phyloP scores from a whole-genome alignment of 2,329 filamentous ascomycete species.

The Trichophyton mentagrophytes region DNA sequence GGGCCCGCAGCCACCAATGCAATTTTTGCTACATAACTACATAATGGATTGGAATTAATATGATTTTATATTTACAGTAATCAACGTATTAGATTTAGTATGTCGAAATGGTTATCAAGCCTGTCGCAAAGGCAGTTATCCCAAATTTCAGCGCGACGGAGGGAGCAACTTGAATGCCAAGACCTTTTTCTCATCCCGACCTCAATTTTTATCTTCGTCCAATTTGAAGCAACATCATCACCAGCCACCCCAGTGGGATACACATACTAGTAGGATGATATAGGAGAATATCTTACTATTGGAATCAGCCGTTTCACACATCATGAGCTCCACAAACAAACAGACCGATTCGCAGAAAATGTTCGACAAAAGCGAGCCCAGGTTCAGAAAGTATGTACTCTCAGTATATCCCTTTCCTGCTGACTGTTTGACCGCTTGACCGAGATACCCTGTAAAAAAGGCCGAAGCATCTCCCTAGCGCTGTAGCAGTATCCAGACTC shows the following conservation, averaged over 20 bases:
- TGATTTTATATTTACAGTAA: not conserved
- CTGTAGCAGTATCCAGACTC: not conserved
- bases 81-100: too few relatives aligned
- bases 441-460: too few relatives aligned
- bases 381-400: constrained; percentile 49
- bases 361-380: constrained; percentile 44
- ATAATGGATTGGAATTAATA: not conserved
- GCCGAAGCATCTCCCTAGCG: not conserved
- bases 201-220: not conserved
- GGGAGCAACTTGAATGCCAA: not conserved
- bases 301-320: not conserved
- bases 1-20: not conserved
- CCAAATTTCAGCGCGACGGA: not conserved
- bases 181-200: not conserved
- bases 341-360: constrained; percentile 38
- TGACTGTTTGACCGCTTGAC: not conserved
- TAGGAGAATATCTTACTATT: not conserved
- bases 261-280: too few relatives aligned
- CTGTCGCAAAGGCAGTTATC: too few relatives aligned
- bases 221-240: not conserved
- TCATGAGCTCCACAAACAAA: constrained; percentile 1
- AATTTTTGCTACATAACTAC: not conserved
- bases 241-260: not conserved
- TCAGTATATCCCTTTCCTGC: not conserved
- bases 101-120: too few relatives aligned